phyloP scores from a whole-genome alignment of 139 green algal genomes.

The Chlorella ohadii region DNA sequence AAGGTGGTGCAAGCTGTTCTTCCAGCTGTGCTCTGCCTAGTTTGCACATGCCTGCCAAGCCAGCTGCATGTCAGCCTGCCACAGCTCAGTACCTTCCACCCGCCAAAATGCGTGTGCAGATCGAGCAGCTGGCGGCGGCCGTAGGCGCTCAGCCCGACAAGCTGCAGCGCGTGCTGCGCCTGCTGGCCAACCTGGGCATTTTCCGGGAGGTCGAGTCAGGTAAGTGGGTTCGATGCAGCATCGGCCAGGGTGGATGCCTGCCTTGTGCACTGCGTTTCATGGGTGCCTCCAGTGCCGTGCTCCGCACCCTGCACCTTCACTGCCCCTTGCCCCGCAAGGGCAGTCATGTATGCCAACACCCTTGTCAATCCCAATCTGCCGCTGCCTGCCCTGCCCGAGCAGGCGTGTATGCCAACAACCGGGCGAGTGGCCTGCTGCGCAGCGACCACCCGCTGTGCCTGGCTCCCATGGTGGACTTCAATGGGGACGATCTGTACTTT shows the following conservation, averaged over 20 bases:
- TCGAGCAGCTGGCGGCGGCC: not conserved
- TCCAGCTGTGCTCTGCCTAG: too few species aligned
- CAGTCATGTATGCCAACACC: slow-evolving; percentile 18
- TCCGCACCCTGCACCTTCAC: too few species aligned
- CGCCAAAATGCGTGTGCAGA: too few species aligned
- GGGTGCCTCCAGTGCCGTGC: too few species aligned
- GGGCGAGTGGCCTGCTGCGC: not conserved
- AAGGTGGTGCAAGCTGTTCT: too few species aligned
- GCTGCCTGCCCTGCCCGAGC: not conserved
- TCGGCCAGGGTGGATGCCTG: too few species aligned
- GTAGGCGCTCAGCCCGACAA: not conserved
- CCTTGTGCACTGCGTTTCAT: too few species aligned
- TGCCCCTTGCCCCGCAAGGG: not conserved
- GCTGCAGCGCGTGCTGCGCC: slow-evolving; percentile 10
- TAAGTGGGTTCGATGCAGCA: too few species aligned
- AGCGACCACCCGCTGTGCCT: not conserved
- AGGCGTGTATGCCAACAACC: slow-evolving; percentile 22
- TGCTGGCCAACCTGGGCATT: not conserved
- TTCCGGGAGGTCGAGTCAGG: not conserved
- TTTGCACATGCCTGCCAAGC: too few species aligned
- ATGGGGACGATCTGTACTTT: not conserved
- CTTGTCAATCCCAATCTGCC: too few species aligned
- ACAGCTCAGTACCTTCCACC: too few species aligned
- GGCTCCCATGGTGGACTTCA: not conserved
- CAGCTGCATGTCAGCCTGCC: too few species aligned